Conservation (phyloP, 1,284 basidiomycete genomes). For the Austroboletus olivaceoglutinosus region DNA sequence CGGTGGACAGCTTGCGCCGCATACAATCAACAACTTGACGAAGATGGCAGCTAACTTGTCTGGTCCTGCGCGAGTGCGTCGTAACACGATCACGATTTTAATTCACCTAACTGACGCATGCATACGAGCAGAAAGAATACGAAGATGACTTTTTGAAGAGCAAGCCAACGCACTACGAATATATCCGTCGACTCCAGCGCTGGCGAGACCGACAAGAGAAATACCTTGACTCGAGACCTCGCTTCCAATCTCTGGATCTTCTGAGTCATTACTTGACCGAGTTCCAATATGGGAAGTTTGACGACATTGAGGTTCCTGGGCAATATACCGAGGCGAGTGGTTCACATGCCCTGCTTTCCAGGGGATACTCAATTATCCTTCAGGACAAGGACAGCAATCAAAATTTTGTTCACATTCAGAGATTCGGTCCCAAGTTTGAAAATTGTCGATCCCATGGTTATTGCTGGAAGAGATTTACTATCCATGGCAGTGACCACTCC, state of each 20-base stretch:
- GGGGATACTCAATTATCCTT: slow-evolving; percentile 1
- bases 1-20: slow-evolving; percentile 67
- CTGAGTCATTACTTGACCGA: slow-evolving; percentile 94
- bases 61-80: slow-evolving; percentile 61
- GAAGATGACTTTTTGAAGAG: slow-evolving; percentile 89
- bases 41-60: slow-evolving; percentile 74
- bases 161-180: slow-evolving; percentile 83
- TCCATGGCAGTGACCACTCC: slow-evolving; percentile 92
- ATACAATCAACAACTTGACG: slow-evolving; percentile 60
- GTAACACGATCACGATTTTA: not conserved
- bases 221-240: slow-evolving; percentile 79
- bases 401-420: slow-evolving; percentile 88
- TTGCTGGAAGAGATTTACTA: slow-evolving; percentile 88
- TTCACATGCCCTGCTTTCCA: not conserved
- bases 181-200: slow-evolving; percentile 84
- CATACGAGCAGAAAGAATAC: slow-evolving; percentile 68
- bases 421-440: slow-evolving; percentile 91
- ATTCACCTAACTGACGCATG: slow-evolving; percentile 3
- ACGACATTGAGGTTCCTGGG: slow-evolving; percentile 97
- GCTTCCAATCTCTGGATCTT: slow-evolving; percentile 84
- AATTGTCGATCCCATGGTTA: slow-evolving; percentile 83
- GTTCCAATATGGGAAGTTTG: slow-evolving; percentile 97
- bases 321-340: slow-evolving; percentile 88
- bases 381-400: slow-evolving; percentile 94
- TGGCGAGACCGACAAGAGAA: slow-evolving; percentile 95